phyloP scores from a whole-genome alignment of 2,329 filamentous ascomycete species.

The Stylonectria norvegica region DNA sequence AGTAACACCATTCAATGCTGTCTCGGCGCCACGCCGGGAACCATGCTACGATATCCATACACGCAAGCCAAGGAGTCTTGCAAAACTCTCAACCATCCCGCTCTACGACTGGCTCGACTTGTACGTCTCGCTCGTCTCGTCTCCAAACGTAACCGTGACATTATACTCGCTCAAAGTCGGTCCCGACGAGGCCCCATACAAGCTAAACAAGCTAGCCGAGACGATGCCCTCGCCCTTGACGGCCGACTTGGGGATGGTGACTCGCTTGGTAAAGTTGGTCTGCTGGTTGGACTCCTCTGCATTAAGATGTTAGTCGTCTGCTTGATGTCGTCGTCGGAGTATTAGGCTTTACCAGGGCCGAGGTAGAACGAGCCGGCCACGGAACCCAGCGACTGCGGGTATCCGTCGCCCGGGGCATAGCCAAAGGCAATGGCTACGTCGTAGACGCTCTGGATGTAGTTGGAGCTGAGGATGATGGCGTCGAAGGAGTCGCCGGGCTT shows the following conservation, averaged over 20 bases:
- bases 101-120: conserved; percentile 7
- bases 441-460: conserved; percentile 43
- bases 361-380: conserved; percentile 33
- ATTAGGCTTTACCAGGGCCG: conserved; percentile 30
- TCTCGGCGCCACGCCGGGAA: too few species aligned
- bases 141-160: conserved; percentile 25
- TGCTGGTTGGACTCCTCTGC: conserved; percentile 24
- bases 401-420: conserved; percentile 25
- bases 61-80: background rate
- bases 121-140: conserved; percentile 22
- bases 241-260: conserved; percentile 23
- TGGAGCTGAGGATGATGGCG: conserved; percentile 37
- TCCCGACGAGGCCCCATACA: conserved; percentile 23
- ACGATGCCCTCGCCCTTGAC: conserved; percentile 22
- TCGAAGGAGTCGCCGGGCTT: conserved; percentile 36
- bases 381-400: conserved; percentile 28
- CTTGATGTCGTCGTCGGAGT: too few species aligned
- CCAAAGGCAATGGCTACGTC: conserved; percentile 46
- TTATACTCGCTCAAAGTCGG: conserved; percentile 24
- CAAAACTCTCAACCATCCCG: background rate
- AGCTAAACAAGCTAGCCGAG: conserved; percentile 25
- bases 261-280: conserved; percentile 22
- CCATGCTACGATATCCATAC: too few species aligned
- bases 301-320: conserved; percentile 5
- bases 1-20: background rate